Percentiles rank a stretch among this genome's conserved stretches.
Conservation (phyloP, 306 rosid species). For the Citrullus amarus region DNA sequence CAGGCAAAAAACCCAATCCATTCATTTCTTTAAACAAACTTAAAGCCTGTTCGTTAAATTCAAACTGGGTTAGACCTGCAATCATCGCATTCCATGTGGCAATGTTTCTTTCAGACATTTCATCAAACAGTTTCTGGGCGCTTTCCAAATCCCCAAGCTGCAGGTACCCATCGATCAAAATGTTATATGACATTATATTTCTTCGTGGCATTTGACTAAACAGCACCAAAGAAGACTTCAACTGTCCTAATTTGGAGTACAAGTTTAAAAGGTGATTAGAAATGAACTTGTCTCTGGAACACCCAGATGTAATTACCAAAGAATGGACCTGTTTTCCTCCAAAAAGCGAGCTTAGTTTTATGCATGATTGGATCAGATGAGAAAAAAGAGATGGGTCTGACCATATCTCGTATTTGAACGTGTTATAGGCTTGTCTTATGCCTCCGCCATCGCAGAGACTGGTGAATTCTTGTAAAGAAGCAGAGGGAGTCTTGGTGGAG, state of each 20-base stretch:
- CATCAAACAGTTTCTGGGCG: conserved; percentile 56
- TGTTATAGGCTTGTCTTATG: conserved; percentile 44
- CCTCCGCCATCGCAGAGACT: conserved; percentile 44
- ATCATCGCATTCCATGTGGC: conserved; percentile 90
- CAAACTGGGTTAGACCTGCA: conserved; percentile 52
- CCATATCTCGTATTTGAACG: conserved; percentile 40
- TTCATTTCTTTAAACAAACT: conserved; percentile 47
- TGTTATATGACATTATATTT: conserved; percentile 77
- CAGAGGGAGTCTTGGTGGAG: conserved; percentile 18
- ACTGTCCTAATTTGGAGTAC: conserved; percentile 60
- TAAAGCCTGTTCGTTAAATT: conserved; percentile 47
- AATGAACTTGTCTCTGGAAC: conserved; percentile 55
- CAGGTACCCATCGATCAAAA: conserved; percentile 51
- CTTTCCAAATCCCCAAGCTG: conserved; percentile 36
- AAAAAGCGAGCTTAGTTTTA: conserved; percentile 33
- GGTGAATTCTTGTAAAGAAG: conserved; percentile 20
- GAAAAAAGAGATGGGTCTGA: conserved; percentile 59
- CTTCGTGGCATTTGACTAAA: conserved; percentile 42
- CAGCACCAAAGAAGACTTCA: conserved; percentile 30
- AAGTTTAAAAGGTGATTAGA: conserved; percentile 68
- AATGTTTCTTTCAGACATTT: conserved; percentile 68
- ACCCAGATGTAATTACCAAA: conserved; percentile 58
- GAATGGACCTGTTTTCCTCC: conserved; percentile 67
- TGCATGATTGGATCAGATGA: conserved; percentile 57
- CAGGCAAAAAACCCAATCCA: conserved; percentile 50